Percentiles rank a stretch among this genome's conserved stretches.
phyloP scores from a whole-genome alignment of 306 rosid genomes.

The cucumber (Cucumis sativus) region Cucumber_9930_V3 NC_026659.2:3734001-3734500 shows the following conservation, averaged over 20 bases:
- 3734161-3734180: background rate
- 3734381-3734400: background rate
- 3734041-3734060: background rate
- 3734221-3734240: background rate
- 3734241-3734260: background rate
- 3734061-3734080: background rate
- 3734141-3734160: background rate
- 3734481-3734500: conserved; percentile 52
- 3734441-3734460: conserved; percentile 8
- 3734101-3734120: background rate
- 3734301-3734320: conserved; percentile 86
- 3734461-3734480: conserved; percentile 12
- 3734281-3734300: conserved; percentile 68
- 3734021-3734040: background rate
- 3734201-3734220: background rate
- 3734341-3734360: conserved; percentile 99
- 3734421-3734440: conserved; percentile 1
- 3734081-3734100: background rate
- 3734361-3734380: conserved; percentile 66
- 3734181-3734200: background rate
- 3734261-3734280: background rate
- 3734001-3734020: background rate
- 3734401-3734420: conserved; percentile 10
- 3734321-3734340: conserved; percentile 98
- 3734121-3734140: background rate